Conservation (phyloP, 345 rosid species). For the Tarenaya hassleriana region DNA sequence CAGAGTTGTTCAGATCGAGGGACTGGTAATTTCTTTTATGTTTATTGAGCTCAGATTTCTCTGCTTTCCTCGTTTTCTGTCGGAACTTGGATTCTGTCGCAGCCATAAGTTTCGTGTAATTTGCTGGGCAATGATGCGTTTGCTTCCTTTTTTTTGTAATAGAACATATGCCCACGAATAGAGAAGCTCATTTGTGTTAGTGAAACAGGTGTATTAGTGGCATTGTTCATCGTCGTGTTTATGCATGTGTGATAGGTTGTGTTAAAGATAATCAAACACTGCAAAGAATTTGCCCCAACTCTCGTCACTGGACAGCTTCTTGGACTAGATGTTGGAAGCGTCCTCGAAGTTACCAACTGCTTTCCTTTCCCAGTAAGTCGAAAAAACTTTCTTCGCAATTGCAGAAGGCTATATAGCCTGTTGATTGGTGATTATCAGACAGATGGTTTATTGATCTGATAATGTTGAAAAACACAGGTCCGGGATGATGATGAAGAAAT, state of each 20-base stretch:
- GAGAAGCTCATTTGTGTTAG: not conserved
- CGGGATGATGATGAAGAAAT: conserved; percentile 94
- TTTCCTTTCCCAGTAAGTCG: conserved; percentile 90
- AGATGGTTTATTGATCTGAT: not conserved
- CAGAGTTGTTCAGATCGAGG: conserved; percentile 96
- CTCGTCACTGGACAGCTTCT: conserved; percentile 98
- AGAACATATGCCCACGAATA: too few species aligned
- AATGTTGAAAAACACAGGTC: conserved; percentile 32
- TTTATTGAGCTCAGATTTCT: not conserved
- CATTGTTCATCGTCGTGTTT: not conserved
- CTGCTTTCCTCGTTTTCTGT: not conserved
- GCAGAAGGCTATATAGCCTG: not conserved
- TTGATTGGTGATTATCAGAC: not conserved
- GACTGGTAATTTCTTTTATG: conserved; percentile 45
- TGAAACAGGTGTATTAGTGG: too few species aligned
- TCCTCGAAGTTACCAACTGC: conserved; percentile 96
- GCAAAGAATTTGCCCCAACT: conserved; percentile 94
- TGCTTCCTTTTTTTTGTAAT: too few species aligned
- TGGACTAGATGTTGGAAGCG: conserved; percentile 96
- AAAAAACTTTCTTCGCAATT: not conserved
- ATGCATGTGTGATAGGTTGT: conserved; percentile 48
- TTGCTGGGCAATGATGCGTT: not conserved
- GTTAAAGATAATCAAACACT: conserved; percentile 89
- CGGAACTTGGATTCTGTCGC: not conserved
- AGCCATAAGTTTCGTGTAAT: not conserved